A percentile compares a stretch with the other conserved stretches of the same genome.
Conservation (phyloP, 352 stramenopile species). For the Phytopythium oedochilum region DNA sequence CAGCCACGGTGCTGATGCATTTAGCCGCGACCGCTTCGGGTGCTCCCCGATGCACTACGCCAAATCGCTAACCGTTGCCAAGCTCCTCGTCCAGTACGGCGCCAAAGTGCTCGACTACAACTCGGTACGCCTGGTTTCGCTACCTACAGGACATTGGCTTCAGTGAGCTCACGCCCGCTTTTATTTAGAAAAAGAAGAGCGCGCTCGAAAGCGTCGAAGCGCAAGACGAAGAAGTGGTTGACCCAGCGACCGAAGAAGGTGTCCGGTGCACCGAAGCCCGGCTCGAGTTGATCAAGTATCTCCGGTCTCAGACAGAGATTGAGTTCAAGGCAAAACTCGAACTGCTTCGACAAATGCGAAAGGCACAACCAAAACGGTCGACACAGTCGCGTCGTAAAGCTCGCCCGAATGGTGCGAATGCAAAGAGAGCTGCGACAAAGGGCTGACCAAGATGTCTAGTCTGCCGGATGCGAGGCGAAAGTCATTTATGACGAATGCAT, state of each 20-base stretch:
- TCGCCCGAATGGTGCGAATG: background rate
- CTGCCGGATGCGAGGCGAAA: too few relatives aligned
- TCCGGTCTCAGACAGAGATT: constrained; percentile 32
- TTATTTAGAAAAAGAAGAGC: constrained; percentile 51
- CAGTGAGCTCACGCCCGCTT: too few relatives aligned
- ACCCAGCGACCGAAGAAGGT: background rate
- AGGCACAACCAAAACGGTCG: constrained; percentile 14
- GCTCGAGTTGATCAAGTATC: constrained; percentile 35
- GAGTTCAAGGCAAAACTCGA: constrained; percentile 59
- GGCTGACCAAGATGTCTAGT: background rate
- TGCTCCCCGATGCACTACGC: constrained; percentile 70
- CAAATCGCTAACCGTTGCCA: constrained; percentile 54
- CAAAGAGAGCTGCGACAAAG: background rate
- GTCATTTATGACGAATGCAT: too few relatives aligned
- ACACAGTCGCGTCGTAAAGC: background rate
- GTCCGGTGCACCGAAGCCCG: background rate
- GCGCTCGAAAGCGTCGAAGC: constrained; percentile 32
- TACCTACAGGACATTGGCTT: too few relatives aligned
- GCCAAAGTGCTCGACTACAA: constrained; percentile 57
- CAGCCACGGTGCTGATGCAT: constrained; percentile 54
- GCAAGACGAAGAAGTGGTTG: background rate
- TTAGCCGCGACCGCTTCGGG: constrained; percentile 51
- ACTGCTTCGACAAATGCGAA: constrained; percentile 33
- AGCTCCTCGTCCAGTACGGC: constrained; percentile 59
- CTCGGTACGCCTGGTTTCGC: constrained; percentile 19